Evolutionary conservation across 2,329 filamentous ascomycete genomes (phyloP), one percentile per base, ranked within the genome.

Genomic region (Teratosphaeria zuluensis): DNA sequence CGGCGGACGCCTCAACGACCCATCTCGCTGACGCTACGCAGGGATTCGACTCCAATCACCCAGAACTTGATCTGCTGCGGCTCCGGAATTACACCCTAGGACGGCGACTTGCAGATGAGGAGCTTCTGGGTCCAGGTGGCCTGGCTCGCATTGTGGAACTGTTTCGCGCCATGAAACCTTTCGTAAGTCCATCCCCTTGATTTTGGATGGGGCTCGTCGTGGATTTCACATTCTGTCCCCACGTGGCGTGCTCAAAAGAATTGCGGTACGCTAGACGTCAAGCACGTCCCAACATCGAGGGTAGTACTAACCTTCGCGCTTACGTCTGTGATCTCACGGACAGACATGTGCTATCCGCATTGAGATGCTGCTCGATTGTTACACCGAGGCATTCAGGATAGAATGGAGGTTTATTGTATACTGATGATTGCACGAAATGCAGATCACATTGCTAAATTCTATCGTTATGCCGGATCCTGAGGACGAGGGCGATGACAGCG

Each of bases 51-150:
- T 80, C 81, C 21, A 85, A 89, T 59, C 89, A 96, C 70, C 77
- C 82, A 51, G 88, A 96, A 65, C 91, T 96, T 67, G 84, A 86
- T 58, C 80, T 96, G 56, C 78, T 96, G 58, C 88, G 90, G 66
- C 79, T 96, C 68, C 82, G 85, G 61, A 94, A 86, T 72, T 96
- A 88, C 71, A 92, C 88, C 0, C 74, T 95, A 24, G 81, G 84
- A 42, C 84, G 79, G 60, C 84, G 84, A 69, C 74, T 96, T 38
- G 71, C 79, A 12, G 90, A 92, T 66, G 73, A 79, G 9, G 78
- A 89, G 54, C 78, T 95, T 21, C 77, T 85, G 38, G 78, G 80
- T 53, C 75, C 81, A 53, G 77, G 84, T 67, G 84, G 83, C 16
- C 81, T 90, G 73, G 81, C 85, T 32, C 82, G 81, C 67, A 79